Evolutionary conservation across 805 yeast species (phyloP), one percentile per base, ranked within the genome.

Genomic region (Isabelozyma rhagii): DNA sequence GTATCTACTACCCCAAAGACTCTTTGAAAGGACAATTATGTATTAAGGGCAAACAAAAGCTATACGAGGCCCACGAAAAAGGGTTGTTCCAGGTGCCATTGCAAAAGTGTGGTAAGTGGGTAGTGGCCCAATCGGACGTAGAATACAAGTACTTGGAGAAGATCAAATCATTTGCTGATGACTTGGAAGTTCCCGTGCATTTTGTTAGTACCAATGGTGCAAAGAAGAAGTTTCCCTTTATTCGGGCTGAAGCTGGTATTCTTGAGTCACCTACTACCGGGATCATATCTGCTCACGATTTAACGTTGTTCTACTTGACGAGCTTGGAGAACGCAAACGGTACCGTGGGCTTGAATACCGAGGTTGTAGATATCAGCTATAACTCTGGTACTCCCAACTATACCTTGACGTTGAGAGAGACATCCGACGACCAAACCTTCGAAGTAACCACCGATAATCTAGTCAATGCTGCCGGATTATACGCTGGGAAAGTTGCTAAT

Each of bases 251-350:
- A 3, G 65, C 72, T 34, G 91, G 87, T 0, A 79, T 84, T 1
- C 69, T 91, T 41, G 77, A 76, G 51, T 87, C 96, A 8, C 94
- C 96, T 1, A 75, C 91, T 0, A 86, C 97, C 0, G 97, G 97
- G 0, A 92, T 91, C 15, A 66, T 90, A 1, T 83, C 89, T 11
- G 90, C 96, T 0, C 97, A 92, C 64, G 83, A 88, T 6, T 72
- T 87, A 49, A 81, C 87, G 79, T 76, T 76, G 29, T 89, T 75
- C 63, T 69, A 79, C 44, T 76, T 78, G 47, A 76, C 85, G 0
- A 65, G 67, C 14, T 74, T 86, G 44, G 87, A 85, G 51, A 69
- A 72, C 28, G 62, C 77, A 47, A 83, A 75, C 3, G 96, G 90
- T 3, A 89, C 86, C 13, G 54, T 85, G 4, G 88, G 87, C 0